phyloP scores from a whole-genome alignment of 2,329 filamentous ascomycete genomes.

The Stachybotrys elegans region DNA sequence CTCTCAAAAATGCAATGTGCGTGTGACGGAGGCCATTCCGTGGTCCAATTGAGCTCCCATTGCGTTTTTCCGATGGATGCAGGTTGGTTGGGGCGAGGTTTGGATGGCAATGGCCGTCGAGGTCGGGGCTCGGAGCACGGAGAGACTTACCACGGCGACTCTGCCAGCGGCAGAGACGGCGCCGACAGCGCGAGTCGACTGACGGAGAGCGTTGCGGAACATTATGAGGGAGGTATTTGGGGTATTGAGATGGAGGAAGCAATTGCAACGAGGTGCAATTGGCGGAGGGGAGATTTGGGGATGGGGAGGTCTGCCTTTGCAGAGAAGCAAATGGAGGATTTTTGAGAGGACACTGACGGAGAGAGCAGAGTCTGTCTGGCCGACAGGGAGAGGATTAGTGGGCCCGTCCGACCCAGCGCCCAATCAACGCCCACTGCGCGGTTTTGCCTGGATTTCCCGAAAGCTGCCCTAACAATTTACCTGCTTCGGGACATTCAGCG shows the following conservation, averaged over 20 bases:
- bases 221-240: slow-evolving; percentile 59
- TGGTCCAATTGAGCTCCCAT: slow-evolving; percentile 30
- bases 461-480: slow-evolving; percentile 31
- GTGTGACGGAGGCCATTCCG: slow-evolving; percentile 12
- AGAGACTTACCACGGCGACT: slow-evolving; percentile 85
- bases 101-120: slow-evolving; percentile 46
- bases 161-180: slow-evolving; percentile 88
- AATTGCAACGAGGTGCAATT: slow-evolving; percentile 61
- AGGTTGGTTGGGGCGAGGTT: slow-evolving; percentile 29
- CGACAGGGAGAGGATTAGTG: slow-evolving; percentile 30
- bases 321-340: slow-evolving; percentile 39
- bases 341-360: slow-evolving; percentile 34
- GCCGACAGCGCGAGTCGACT: slow-evolving; percentile 92
- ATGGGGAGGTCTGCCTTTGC: slow-evolving; percentile 43
- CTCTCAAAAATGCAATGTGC: no score
- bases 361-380: slow-evolving; percentile 34
- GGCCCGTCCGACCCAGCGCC: slow-evolving; percentile 25
- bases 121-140: slow-evolving; percentile 29
- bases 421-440: slow-evolving; percentile 30
- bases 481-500: slow-evolving; percentile 11
- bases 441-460: slow-evolving; percentile 35
- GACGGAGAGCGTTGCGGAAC: slow-evolving; percentile 98
- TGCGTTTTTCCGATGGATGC: slow-evolving; percentile 25
- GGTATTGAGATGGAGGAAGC: slow-evolving; percentile 48
- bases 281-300: slow-evolving; percentile 56